Conservation (phyloP, 1,284 basidiomycete species). For the Tetrapyrgos nigripes region DNA sequence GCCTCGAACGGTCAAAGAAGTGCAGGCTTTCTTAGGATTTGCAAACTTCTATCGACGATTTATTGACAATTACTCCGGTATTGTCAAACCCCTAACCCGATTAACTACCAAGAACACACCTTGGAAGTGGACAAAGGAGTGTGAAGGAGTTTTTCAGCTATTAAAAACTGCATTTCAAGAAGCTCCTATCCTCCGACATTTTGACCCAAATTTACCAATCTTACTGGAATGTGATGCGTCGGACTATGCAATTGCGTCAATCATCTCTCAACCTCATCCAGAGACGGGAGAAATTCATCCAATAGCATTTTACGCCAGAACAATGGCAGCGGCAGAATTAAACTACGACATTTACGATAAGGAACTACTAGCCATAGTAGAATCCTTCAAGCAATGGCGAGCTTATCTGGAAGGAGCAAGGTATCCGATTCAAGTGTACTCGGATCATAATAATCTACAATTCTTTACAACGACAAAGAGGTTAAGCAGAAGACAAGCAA, state of each 20-base stretch:
- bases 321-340: background rate
- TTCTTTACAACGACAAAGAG: constrained; percentile 25
- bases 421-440: constrained; percentile 23
- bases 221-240: constrained; percentile 28
- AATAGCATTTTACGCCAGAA: background rate
- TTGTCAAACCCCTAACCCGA: constrained; percentile 14
- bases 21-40: constrained; percentile 30
- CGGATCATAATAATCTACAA: constrained; percentile 37
- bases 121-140: constrained; percentile 8
- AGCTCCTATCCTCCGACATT: constrained; percentile 38
- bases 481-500: constrained; percentile 30
- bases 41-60: constrained; percentile 44
- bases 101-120: constrained; percentile 11
- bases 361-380: no score
- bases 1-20: constrained; percentile 23
- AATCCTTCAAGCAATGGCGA: no score
- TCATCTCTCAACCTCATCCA: constrained; percentile 17
- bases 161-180: constrained; percentile 12
- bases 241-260: constrained; percentile 38
- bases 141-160: constrained; percentile 4
- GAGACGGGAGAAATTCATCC: constrained; percentile 6
- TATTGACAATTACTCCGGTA: constrained; percentile 36
- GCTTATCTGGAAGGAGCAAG: constrained; percentile 31
- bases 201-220: constrained; percentile 31
- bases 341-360: constrained; percentile 6